A percentile compares a stretch with the other conserved stretches of the same genome.
Conservation (phyloP, 768 basidiomycete species). For the Boletus pseudopeckii region DNA sequence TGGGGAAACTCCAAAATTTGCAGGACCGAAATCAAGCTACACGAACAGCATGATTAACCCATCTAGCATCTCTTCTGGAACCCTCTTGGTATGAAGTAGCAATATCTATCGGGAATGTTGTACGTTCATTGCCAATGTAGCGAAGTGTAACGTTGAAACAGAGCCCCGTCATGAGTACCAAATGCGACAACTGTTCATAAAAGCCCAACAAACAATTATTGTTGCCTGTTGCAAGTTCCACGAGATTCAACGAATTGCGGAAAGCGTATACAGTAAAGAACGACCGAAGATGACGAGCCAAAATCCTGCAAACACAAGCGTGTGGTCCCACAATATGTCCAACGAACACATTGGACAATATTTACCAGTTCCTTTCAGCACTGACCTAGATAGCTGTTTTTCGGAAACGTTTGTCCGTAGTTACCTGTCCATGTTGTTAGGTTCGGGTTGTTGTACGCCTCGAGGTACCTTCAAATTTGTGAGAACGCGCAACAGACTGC, state of each 20-base stretch:
- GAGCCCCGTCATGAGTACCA: not conserved
- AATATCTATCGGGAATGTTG: constrained; percentile 28
- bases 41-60: constrained; percentile 13
- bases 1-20: constrained; percentile 59
- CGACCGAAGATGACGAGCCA: constrained; percentile 10
- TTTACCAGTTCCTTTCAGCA: constrained; percentile 40
- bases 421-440: constrained; percentile 65
- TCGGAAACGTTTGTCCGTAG: constrained; percentile 65
- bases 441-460: constrained; percentile 82
- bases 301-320: constrained; percentile 14
- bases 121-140: constrained; percentile 26
- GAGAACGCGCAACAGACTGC: not conserved
- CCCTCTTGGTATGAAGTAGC: constrained; percentile 20
- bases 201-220: constrained; percentile 10
- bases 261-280: constrained; percentile 20
- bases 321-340: constrained; percentile 6
- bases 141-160: constrained; percentile 6
- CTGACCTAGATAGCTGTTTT: constrained; percentile 56
- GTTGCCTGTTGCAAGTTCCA: constrained; percentile 5
- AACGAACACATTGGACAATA: constrained; percentile 2
- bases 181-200: constrained; percentile 2
- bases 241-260: not conserved
- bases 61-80: constrained; percentile 14
- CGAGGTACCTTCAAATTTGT: constrained; percentile 40
- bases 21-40: constrained; percentile 18